These are phyloP conservation scores for Colletotrichum lindemuthianum DNA, from an alignment of 2,329 filamentous ascomycete species.

Conservation along the genomic window DNA sequence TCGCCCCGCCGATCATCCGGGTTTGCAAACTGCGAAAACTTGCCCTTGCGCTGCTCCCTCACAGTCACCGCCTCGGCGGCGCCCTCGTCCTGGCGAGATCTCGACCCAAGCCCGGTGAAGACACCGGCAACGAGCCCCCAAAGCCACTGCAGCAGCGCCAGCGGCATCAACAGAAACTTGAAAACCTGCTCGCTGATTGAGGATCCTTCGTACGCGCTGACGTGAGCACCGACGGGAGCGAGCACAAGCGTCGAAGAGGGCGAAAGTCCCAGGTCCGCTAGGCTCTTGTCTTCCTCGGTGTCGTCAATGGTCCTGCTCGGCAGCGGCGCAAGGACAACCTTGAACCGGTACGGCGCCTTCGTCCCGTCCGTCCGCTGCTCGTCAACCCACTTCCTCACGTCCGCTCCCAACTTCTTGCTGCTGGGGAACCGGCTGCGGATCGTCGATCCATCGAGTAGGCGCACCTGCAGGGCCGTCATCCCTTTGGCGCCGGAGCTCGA, in stretches of 20 bases:
- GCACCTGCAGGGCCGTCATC: constrained; percentile 73
- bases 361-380: constrained; percentile 62
- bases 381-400: constrained; percentile 84
- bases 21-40: constrained; percentile 56
- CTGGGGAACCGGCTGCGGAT: constrained; percentile 76
- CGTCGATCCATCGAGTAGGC: constrained; percentile 85
- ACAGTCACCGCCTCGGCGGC: constrained; percentile 41
- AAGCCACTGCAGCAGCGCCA: constrained; percentile 48
- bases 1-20: constrained; percentile 64
- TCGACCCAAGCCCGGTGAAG: constrained; percentile 40
- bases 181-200: constrained; percentile 35
- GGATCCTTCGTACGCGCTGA: constrained; percentile 52
- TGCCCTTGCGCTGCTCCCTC: constrained; percentile 36
- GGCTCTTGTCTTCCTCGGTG: constrained; percentile 75
- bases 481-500: constrained; percentile 39
- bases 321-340: constrained; percentile 81
- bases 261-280: constrained; percentile 76
- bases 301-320: constrained; percentile 80
- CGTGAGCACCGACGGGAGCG: constrained; percentile 69
- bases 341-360: constrained; percentile 79
- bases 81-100: constrained; percentile 16
- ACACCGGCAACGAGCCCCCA: constrained; percentile 43
- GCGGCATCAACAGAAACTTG: constrained; percentile 25
- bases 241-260: constrained; percentile 87
- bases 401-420: constrained; percentile 67